Percentiles rank a stretch among this genome's conserved stretches.
Evolutionary conservation across 495 filamentous ascomycete species (phyloP).

Genomic region (Podospora pseudopauciseta): DNA sequence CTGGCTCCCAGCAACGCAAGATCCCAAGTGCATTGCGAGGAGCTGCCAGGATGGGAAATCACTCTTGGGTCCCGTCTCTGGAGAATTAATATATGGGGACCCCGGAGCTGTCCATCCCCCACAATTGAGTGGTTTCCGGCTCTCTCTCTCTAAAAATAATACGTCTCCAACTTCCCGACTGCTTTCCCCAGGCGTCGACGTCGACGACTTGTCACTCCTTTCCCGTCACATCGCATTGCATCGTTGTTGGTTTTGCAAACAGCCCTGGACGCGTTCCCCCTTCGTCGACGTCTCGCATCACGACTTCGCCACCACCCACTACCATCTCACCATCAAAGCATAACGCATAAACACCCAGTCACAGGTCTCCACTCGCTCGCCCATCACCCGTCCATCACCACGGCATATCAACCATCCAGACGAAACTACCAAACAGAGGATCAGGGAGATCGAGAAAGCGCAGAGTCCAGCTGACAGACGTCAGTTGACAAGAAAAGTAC

Average conservation of each 20-base stretch:
- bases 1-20: slow-evolving; percentile 10
- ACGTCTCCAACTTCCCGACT: neutral
- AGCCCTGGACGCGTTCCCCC: neutral
- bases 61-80: slow-evolving; percentile 7
- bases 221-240: slow-evolving; percentile 2
- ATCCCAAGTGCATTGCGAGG: neutral
- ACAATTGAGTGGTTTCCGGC: slow-evolving; percentile 6
- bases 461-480: neutral
- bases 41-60: slow-evolving; percentile 9
- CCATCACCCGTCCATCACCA: neutral
- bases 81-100: slow-evolving; percentile 22
- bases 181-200: neutral
- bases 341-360: neutral
- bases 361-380: neutral
- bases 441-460: neutral
- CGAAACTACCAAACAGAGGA: neutral
- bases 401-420: slow-evolving; percentile 1
- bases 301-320: neutral
- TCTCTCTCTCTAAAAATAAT: slow-evolving; percentile 12
- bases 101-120: slow-evolving; percentile 17
- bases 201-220: slow-evolving; percentile 11
- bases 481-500: neutral
- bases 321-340: neutral
- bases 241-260: slow-evolving; percentile 9
- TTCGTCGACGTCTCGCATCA: slow-evolving; percentile 7